Base-by-base conservation (phyloP, 2,329 filamentous ascomycete species). In the Fusarium buharicum region DNA sequence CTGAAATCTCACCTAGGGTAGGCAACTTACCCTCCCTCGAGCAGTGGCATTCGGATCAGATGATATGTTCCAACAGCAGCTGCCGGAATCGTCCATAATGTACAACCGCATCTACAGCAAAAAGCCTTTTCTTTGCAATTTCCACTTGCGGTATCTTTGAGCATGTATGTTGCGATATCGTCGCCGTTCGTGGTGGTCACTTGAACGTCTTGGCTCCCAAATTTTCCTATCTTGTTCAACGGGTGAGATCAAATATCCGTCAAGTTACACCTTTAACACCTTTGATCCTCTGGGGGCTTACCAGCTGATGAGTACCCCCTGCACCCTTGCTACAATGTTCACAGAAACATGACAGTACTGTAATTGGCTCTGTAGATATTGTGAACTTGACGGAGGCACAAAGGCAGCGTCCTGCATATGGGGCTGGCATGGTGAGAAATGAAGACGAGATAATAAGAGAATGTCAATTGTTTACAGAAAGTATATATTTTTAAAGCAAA, bases 31-130 rank as follows among this genome's bases (percentile, higher is more conserved):
- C 71, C 64, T 44, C 46, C 40, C 2, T 67, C 55, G 3, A 73
- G 18, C 2, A 74, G 48, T 3, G 64, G 55, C 2, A 67, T 62
- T 7, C 72, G 54, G 16, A 75, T 53, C 9, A 74, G 47, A 30
- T 64, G 48, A 10, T 62, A 68, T 24, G 59, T 55, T 4, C 65
- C 71, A 34, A 63, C 64, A 2, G 71, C 72, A 2, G 70, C 49
- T 3, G 51, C 53, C 0, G 72, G 71, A 20, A 71, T 51, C 3
- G 70, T 74, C 71, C 71, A 72, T 2, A 74, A 43, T 2, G 69
- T 66, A 20, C 62, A 65, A 3, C 68, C 71, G 28, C 72, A 72
- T 6, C 38, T 64, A 11, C 55, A 30, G 22, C 71, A 73, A 36
- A 73, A 72, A 0, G 59, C 39, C 41, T 72, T 73, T n/a, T 63